These are phyloP conservation scores for Ramularia collo-cygni DNA, from an alignment of 2,329 filamentous ascomycete species.

Conservation along the genomic window DNA sequence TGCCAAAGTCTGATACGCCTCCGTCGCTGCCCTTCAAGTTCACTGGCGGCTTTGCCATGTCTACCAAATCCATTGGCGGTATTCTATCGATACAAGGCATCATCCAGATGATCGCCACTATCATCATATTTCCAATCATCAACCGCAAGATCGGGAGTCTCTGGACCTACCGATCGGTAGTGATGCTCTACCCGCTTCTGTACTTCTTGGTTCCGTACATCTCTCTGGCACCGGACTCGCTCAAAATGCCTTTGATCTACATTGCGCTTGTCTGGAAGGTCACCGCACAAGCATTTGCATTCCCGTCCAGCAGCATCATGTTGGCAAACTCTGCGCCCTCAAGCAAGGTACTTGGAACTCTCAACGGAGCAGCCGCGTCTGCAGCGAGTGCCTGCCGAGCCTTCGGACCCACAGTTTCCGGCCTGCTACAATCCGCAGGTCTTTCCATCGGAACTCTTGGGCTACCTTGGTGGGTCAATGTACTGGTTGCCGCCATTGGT, in stretches of 20 bases:
- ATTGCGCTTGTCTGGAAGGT: constrained; percentile 82
- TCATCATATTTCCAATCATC: constrained; percentile 75
- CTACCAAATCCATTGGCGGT: constrained; percentile 76
- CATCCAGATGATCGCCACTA: constrained; percentile 81
- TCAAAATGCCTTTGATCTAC: constrained; percentile 71
- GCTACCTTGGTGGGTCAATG: constrained; percentile 88
- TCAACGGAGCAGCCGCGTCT: constrained; percentile 88
- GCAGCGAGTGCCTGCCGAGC: constrained; percentile 83
- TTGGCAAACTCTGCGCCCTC: constrained; percentile 83
- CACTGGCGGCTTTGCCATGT: constrained; percentile 74
- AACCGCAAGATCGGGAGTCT: constrained; percentile 70
- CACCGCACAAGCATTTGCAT: constrained; percentile 82
- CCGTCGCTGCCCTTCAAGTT: constrained; percentile 77
- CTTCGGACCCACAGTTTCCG: constrained; percentile 82
- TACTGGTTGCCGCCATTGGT: constrained; percentile 66
- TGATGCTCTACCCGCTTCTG: constrained; percentile 76
- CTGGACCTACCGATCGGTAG: constrained; percentile 72
- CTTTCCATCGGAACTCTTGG: constrained; percentile 76
- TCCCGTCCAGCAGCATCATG: constrained; percentile 83
- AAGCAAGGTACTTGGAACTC: constrained; percentile 75
- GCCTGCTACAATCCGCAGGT: constrained; percentile 74
- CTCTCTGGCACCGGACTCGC: constrained; percentile 65
- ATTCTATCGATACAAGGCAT: constrained; percentile 84
- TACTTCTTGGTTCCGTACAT: constrained; percentile 87
- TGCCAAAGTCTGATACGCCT: constrained; percentile 46